Conservation (phyloP, 2,329 filamentous ascomycete species). For the Fusarium avenaceum region DNA sequence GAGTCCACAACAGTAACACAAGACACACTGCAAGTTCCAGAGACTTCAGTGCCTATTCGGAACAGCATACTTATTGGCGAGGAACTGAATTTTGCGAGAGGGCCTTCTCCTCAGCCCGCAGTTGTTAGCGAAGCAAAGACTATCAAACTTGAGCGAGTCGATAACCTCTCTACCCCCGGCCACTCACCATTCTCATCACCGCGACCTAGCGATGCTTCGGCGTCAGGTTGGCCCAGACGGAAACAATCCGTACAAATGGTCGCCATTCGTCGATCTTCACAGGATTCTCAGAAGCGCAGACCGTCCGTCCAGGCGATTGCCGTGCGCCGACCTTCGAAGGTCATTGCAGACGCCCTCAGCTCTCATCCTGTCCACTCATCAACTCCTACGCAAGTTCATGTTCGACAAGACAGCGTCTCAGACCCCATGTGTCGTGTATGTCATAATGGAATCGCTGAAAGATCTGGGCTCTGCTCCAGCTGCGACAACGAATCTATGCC, state of each 20-base stretch:
- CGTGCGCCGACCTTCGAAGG: slow-evolving; percentile 37
- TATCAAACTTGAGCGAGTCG: slow-evolving; percentile 37
- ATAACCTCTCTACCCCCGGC: slow-evolving; percentile 31
- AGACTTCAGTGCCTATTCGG: slow-evolving; percentile 16
- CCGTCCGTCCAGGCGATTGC: slow-evolving; percentile 28
- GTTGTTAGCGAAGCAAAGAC: slow-evolving; percentile 43
- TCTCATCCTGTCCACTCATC: slow-evolving; percentile 38
- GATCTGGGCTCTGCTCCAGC: slow-evolving; percentile 41
- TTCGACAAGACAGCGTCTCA: slow-evolving; percentile 43
- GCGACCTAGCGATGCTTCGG: slow-evolving; percentile 14
- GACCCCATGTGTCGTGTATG: slow-evolving; percentile 44
- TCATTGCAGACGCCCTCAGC: slow-evolving; percentile 33
- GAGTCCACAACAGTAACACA: neutral
- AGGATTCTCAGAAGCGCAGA: slow-evolving; percentile 29
- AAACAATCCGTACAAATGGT: slow-evolving; percentile 37
- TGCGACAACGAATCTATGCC: slow-evolving; percentile 43
- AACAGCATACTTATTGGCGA: slow-evolving; percentile 25
- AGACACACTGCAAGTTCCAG: slow-evolving; percentile 1
- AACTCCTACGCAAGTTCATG: slow-evolving; percentile 30
- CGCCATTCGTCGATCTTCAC: slow-evolving; percentile 29
- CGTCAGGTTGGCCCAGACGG: slow-evolving; percentile 18
- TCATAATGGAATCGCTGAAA: slow-evolving; percentile 43
- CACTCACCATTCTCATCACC: slow-evolving; percentile 35
- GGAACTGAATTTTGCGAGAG: slow-evolving; percentile 20
- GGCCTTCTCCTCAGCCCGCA: slow-evolving; percentile 28